Evolutionary conservation across 768 basidiomycete genomes (phyloP).

Genomic region (Trametes gibbosa): DNA sequence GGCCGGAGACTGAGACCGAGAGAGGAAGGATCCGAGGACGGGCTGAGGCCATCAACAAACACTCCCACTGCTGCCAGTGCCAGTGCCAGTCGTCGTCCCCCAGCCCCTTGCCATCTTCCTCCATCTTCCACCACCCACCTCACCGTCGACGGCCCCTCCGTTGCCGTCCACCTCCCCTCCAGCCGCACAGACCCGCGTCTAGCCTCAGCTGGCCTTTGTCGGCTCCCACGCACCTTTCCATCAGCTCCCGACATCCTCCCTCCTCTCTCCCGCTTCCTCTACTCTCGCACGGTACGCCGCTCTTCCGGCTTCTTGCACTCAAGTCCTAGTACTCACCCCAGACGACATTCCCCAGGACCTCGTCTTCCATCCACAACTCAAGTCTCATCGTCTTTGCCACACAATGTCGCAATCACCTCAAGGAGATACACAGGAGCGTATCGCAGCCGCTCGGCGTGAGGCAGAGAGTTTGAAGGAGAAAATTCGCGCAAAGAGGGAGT

Average conservation of each 20-base stretch:
- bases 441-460: conserved; percentile 94
- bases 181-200: not conserved
- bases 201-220: conserved; percentile 8
- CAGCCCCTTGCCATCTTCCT: conserved; percentile 12
- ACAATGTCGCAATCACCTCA: conserved; percentile 71
- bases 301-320: not conserved
- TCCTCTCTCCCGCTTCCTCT: conserved; percentile 8
- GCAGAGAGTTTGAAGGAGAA: conserved; percentile 98
- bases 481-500: conserved; percentile 94
- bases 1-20: conserved; percentile 9
- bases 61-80: conserved; percentile 14
- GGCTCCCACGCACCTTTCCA: conserved; percentile 23
- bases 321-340: not conserved
- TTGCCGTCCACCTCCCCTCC: not conserved
- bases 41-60: conserved; percentile 18
- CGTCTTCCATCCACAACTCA: not conserved
- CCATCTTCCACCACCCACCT: conserved; percentile 7
- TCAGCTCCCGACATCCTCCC: conserved; percentile 17
- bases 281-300: conserved; percentile 16
- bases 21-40: conserved; percentile 6
- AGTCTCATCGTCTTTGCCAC: conserved; percentile 1
- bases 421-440: conserved; percentile 86
- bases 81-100: conserved; percentile 14
- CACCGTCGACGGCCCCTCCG: not conserved
- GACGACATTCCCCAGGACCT: not conserved